A percentile compares a stretch with the other conserved stretches of the same genome.
Evolutionary conservation across 1,284 basidiomycete species (phyloP).

Genomic region (Bjerkandera adusta): DNA sequence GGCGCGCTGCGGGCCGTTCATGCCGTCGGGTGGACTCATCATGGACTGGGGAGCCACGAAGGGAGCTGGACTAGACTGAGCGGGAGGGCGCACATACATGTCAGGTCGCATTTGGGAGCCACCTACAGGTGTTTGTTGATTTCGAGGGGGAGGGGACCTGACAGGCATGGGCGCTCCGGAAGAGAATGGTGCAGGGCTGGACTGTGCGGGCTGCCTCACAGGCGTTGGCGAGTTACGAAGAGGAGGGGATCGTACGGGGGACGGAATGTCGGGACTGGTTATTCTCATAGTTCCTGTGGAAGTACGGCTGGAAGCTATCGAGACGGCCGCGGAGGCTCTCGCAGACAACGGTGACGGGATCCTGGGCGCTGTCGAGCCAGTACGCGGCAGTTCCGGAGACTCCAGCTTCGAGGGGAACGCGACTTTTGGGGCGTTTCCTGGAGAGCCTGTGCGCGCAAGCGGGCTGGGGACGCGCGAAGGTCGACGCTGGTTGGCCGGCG

Average conservation of each 20-base stretch:
- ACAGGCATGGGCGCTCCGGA: no score
- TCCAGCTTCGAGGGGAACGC: constrained; percentile 14
- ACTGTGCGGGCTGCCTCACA: constrained; percentile 24
- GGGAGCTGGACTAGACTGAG: constrained; percentile 17
- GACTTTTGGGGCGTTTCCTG: constrained; percentile 3
- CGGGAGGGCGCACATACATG: constrained; percentile 23
- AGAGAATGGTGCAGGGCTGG: constrained; percentile 11
- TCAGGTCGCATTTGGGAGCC: no score
- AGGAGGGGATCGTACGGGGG: no score
- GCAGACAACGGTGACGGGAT: constrained; percentile 8
- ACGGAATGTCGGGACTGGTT: not conserved
- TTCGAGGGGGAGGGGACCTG: no score
- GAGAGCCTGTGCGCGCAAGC: not conserved
- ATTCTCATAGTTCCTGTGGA: no score
- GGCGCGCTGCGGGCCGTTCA: constrained; percentile 15
- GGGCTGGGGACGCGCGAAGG: constrained; percentile 3
- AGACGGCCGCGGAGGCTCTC: constrained; percentile 5
- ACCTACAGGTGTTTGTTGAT: no score
- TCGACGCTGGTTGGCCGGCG: constrained; percentile 10
- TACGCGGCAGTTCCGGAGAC: not conserved
- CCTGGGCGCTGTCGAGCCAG: constrained; percentile 10
- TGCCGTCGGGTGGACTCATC: not conserved
- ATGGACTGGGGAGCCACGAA: not conserved
- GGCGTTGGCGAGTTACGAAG: constrained; percentile 11
- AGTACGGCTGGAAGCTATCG: constrained; percentile 12